These are phyloP conservation scores for Scutellaria galericulata DNA, from an alignment of 257 asterid genomes.

Conservation along the genomic window DNA sequence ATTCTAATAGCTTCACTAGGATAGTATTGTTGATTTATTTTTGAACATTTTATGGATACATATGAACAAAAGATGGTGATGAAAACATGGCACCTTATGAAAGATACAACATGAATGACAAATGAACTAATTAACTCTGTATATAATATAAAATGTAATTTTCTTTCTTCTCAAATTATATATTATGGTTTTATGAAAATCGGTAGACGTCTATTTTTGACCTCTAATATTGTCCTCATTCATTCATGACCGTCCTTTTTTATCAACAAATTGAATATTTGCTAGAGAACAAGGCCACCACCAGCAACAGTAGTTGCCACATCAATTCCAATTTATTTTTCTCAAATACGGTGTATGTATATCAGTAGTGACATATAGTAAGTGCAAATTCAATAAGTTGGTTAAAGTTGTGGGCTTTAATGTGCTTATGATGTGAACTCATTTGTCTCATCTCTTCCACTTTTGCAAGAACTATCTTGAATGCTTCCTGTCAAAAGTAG, in stretches of 20 bases:
- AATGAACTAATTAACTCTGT: too few relatives aligned
- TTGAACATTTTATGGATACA: too few relatives aligned
- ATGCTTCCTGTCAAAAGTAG: constrained; percentile 12
- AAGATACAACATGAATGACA: too few relatives aligned
- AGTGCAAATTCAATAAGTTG: neutral
- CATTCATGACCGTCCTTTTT: constrained; percentile 20
- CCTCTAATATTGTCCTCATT: constrained; percentile 9
- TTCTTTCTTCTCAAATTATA: too few relatives aligned
- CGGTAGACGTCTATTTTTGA: constrained; percentile 7
- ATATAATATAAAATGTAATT: too few relatives aligned
- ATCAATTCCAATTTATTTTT: constrained; percentile 18
- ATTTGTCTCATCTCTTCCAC: constrained; percentile 23
- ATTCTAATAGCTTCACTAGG: too few relatives aligned
- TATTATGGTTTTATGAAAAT: neutral
- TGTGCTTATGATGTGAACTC: constrained; percentile 30
- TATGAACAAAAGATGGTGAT: too few relatives aligned
- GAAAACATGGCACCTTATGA: too few relatives aligned
- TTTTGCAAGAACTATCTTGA: constrained; percentile 19
- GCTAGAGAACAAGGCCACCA: constrained; percentile 29
- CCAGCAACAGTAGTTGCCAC: constrained; percentile 24
- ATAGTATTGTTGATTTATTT: too few relatives aligned
- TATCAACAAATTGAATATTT: constrained; percentile 10
- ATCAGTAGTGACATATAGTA: too few relatives aligned
- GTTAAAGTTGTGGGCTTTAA: constrained; percentile 18
- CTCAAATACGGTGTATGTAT: neutral